phyloP scores from a whole-genome alignment of 2,329 filamentous ascomycete species.

The Talaromyces sp. region DNA sequence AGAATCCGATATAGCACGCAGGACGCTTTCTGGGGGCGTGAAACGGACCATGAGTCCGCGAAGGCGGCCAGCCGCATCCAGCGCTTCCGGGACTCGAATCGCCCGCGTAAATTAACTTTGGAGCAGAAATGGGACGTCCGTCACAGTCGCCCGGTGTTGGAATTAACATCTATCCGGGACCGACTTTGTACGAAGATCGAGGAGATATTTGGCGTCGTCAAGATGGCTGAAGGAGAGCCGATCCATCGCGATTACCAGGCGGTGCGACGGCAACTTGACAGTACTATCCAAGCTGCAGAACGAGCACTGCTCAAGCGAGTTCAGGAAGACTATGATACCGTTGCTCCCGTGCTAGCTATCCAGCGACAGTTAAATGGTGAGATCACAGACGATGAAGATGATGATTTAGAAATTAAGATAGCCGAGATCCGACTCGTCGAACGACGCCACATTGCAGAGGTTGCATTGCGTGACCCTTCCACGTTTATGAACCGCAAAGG shows the following conservation, averaged over 20 bases:
- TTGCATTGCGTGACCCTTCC: too few relatives aligned
- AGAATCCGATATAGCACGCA: neutral
- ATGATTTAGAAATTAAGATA: too few relatives aligned
- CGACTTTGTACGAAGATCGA: neutral
- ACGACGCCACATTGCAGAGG: too few relatives aligned
- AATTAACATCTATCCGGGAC: neutral
- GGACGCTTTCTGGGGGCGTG: neutral
- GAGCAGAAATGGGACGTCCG: neutral
- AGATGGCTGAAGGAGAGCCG: neutral
- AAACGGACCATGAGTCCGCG: neutral
- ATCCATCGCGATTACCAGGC: neutral
- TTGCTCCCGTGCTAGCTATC: too few relatives aligned
- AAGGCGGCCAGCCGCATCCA: neutral
- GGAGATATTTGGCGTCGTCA: neutral
- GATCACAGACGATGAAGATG: too few relatives aligned
- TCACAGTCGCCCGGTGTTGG: neutral
- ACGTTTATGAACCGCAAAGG: too few relatives aligned
- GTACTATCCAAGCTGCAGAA: neutral
- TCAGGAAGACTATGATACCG: neutral
- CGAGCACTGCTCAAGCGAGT: neutral
- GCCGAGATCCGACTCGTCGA: too few relatives aligned
- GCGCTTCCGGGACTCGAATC: neutral
- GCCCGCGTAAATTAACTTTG: neutral
- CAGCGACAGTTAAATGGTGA: too few relatives aligned
- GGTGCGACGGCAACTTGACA: neutral